phyloP scores from a whole-genome alignment of 192 early-diverging fungal genomes.

The Backusella luteola region DNA sequence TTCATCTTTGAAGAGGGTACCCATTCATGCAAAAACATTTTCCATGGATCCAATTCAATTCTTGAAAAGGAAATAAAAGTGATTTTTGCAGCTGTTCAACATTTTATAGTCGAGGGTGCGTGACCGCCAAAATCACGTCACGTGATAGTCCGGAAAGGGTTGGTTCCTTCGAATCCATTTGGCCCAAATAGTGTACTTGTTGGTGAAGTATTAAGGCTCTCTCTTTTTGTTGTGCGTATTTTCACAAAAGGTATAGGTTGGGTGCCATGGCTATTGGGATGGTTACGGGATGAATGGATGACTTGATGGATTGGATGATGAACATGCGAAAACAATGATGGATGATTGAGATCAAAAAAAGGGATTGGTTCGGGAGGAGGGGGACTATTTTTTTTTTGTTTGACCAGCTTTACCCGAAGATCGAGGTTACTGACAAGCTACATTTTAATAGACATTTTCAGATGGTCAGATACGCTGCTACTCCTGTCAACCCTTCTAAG shows the following conservation, averaged over 20 bases:
- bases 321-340: background rate
- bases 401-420: background rate
- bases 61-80: background rate
- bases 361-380: background rate
- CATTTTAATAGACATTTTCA: conserved; percentile 28
- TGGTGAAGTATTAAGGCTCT: conserved; percentile 4
- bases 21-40: background rate
- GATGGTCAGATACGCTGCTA: conserved; percentile 85
- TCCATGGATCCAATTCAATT: background rate
- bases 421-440: background rate
- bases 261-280: background rate
- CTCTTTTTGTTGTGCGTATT: conserved; percentile 8
- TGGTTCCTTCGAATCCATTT: background rate
- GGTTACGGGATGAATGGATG: background rate
- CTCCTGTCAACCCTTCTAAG: conserved; percentile 79
- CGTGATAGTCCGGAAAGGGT: background rate
- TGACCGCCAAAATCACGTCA: background rate
- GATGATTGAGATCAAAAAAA: background rate
- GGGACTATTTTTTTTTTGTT: background rate
- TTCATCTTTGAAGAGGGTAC: background rate
- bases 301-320: background rate
- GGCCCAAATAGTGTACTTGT: conserved; percentile 2
- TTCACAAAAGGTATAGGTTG: background rate
- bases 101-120: background rate
- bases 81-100: background rate